phyloP scores from a whole-genome alignment of 2,329 filamentous ascomycete species.

The Fusarium liriodendri region DNA sequence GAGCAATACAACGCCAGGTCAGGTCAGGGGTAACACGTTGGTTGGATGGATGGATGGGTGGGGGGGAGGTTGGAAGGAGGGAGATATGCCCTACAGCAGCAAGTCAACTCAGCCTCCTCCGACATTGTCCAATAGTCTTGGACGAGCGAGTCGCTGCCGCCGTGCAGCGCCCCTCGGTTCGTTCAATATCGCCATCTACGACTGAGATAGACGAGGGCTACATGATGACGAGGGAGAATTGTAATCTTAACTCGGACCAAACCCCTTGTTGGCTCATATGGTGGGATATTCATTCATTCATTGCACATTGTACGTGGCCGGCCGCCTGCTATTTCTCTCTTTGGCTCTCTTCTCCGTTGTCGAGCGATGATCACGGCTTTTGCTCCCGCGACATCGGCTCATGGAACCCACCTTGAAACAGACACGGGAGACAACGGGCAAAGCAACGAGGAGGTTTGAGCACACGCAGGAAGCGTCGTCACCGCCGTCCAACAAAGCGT shows the following conservation, averaged over 20 bases:
- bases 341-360: constrained; percentile 27
- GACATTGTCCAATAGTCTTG: constrained; percentile 13
- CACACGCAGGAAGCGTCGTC: constrained; percentile 37
- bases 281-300: not conserved
- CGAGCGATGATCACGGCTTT: constrained; percentile 27
- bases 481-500: constrained; percentile 34
- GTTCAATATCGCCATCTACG: not conserved
- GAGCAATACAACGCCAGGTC: constrained; percentile 14
- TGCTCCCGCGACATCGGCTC: constrained; percentile 32
- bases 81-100: not conserved
- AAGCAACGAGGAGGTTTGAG: constrained; percentile 30
- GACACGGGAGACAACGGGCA: constrained; percentile 9
- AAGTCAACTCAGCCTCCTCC: constrained; percentile 18
- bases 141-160: constrained; percentile 7
- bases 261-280: constrained; percentile 1
- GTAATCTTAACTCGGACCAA: not conserved
- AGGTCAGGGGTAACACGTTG: constrained; percentile 30
- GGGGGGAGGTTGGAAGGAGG: constrained; percentile 24
- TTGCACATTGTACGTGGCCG: constrained; percentile 9
- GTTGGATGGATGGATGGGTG: constrained; percentile 12
- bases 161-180: constrained; percentile 2
- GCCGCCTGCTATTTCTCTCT: constrained; percentile 30
- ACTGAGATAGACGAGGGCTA: not conserved
- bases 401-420: constrained; percentile 33
- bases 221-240: not conserved